These are phyloP conservation scores for Cystoderma amianthinum DNA, from an alignment of 768 basidiomycete genomes.

Conservation along the genomic window DNA sequence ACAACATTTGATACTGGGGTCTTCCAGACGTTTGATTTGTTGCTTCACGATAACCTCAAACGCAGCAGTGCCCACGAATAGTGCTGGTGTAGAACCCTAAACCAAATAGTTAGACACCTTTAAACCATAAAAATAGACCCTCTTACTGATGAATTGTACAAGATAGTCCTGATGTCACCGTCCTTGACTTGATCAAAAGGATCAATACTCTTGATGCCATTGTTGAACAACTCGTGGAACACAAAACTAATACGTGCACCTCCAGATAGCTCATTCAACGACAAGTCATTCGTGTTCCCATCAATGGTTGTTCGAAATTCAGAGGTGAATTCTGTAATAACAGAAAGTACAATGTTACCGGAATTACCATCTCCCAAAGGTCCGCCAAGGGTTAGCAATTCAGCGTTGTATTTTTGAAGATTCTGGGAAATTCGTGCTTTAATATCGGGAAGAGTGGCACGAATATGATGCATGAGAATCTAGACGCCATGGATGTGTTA, in stretches of 20 bases:
- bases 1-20: conserved; percentile 90
- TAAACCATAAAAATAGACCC: background rate
- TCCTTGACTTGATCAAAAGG: conserved; percentile 99
- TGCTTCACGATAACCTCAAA: conserved; percentile 99
- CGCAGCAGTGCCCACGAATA: conserved; percentile 95
- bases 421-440: conserved; percentile 92
- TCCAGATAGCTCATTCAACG: conserved; percentile 94
- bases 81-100: conserved; percentile 90
- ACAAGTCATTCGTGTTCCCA: conserved; percentile 93
- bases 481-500: conserved; percentile 17
- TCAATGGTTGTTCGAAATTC: conserved; percentile 98
- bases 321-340: conserved; percentile 96
- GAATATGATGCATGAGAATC: conserved; percentile 99
- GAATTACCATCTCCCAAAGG: conserved; percentile 79
- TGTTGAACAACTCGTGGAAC: conserved; percentile 97
- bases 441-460: conserved; percentile 96
- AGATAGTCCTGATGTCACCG: conserved; percentile 89
- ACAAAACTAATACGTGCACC: conserved; percentile 99
- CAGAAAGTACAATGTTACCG: conserved; percentile 89
- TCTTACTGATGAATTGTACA: conserved; percentile 95
- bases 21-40: conserved; percentile 95
- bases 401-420: conserved; percentile 80
- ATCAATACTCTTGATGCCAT: conserved; percentile 92
- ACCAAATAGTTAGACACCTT: conserved; percentile 1
- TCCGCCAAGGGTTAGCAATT: conserved; percentile 82